Base-by-base conservation (phyloP, 176 grass and related monocot species). In the Carex myosuroides region DNA sequence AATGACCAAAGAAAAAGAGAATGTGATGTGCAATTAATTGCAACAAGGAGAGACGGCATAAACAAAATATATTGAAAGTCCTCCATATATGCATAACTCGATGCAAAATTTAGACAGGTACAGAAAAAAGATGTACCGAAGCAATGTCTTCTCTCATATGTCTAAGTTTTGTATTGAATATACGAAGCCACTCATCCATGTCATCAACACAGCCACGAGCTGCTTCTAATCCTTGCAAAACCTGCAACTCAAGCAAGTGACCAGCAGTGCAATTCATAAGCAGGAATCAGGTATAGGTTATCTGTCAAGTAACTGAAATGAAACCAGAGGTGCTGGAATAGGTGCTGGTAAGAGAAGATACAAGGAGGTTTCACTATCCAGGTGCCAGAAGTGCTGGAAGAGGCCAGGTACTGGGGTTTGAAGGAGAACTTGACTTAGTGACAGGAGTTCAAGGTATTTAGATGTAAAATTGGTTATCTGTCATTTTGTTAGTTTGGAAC, bases 141-240 rank as follows among this genome's bases (percentile, higher is more conserved):
- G 93, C 91, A 89, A 99, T 99, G 74, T 99, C 96, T 89, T 99
- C 96, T 87, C 96, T 89, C 96, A 95, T 99, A 89, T 94, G 96
- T 83, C 93, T 99, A 39, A 99, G 96, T 85, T 95, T 99, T 74
- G 94, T 63, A 86, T 99, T 99, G 60, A 99, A 99, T 82, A 95
- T 99, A 9, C 88, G 86, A 57, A 99, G 86, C 96, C 96, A 95
- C 61, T 95, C 93, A 90, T 99, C 96, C 90, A 99, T 92, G 89
- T 99, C 96, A 90, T 99, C 93, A 41, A 95, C 87, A 42, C 89
- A 89, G 44, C 84, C 85, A 90, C 86, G 85, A 89, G 93, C 96
- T 85, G 87, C 76, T 77, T 99, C 96, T 79, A 99, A 79, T 80
- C 96, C 91, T 79, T 89, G 93, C 90, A 99, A 89, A 65, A 99